Evolutionary conservation across 768 basidiomycete species (phyloP), one percentile per base, ranked within the genome.

Genomic region (Boletellus sp.): DNA sequence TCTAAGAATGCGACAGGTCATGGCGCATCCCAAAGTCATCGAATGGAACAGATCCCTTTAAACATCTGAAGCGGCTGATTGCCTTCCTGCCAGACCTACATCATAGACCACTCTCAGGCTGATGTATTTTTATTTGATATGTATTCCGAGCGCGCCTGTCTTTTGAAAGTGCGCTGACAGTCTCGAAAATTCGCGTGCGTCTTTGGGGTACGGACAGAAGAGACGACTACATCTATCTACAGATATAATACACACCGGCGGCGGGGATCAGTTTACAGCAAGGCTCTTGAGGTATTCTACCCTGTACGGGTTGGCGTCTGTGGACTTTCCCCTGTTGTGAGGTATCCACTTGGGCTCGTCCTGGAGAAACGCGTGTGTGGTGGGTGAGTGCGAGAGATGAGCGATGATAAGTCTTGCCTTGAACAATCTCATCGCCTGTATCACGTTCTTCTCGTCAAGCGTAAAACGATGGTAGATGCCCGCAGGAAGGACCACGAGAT

Each of bases 381-480:
- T 17, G 36, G 24, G 45, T 48, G 37, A 51, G 19, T 28, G 20
- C 8, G 28, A 15, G 24, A 47, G 24, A 19, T 3, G 38, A 37
- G 3, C 16, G 7, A 17, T 9, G 32, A 28, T 13, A 16, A 20
- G 20, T 53, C 70, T 31, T 50, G 83, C 90, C 80, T 93, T 81
- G 81, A 94, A 96, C 45, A 96, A 73, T 8, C 93, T 78, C 66
- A 93, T 73, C 0, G 87, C 87, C 57, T 83, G 81, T 70, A 94
- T 84, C 31, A 72, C 71, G 67, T 96, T 81, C 43, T 62, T 70
- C 54, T 81, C 78, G 63, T 95, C 92, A 15, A 96, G 80, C 0
- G 90, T 94, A 73, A 96, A 97, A 35, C 94, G 86, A 70, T 97
- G 94, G 67, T 94, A 96, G 59, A 94, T 92, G 0, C 92, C 93